These are phyloP conservation scores for Cyberlindnera euphorbiiphila DNA, from an alignment of 805 yeast genomes.

Conservation along the genomic window DNA sequence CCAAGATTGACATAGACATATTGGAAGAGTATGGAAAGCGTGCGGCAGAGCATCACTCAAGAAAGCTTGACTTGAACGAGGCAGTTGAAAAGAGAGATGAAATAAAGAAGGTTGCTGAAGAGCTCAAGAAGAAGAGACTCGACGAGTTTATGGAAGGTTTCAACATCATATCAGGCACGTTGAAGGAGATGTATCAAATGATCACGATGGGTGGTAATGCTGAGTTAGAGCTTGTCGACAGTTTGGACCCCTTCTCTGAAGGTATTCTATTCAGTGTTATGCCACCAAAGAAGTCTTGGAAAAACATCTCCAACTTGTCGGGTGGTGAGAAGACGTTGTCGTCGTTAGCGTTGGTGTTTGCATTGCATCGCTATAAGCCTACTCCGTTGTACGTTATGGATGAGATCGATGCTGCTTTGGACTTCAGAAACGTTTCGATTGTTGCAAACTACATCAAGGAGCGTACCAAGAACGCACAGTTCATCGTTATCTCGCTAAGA, in stretches of 20 bases:
- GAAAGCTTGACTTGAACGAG: constrained; percentile 62
- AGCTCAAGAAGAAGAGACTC: constrained; percentile 64
- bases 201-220: constrained; percentile 99
- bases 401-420: constrained; percentile 98
- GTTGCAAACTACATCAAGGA: constrained; percentile 97
- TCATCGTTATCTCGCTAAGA: constrained; percentile 89
- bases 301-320: constrained; percentile 86
- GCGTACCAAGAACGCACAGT: constrained; percentile 93
- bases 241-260: constrained; percentile 96
- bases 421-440: constrained; percentile 93
- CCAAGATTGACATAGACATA: constrained; percentile 67
- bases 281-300: constrained; percentile 99
- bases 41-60: constrained; percentile 54
- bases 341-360: constrained; percentile 93
- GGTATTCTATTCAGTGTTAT: constrained; percentile 95
- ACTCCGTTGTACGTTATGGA: constrained; percentile 98
- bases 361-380: constrained; percentile 92
- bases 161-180: constrained; percentile 74
- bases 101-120: constrained; percentile 58
- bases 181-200: constrained; percentile 97
- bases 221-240: constrained; percentile 90
- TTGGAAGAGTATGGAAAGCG: constrained; percentile 73
- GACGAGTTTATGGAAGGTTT: constrained; percentile 95
- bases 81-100: constrained; percentile 67
- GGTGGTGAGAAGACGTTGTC: constrained; percentile 98